Base-by-base conservation (phyloP, 2,329 filamentous ascomycete genomes). In the Stachybotrys elegans region DNA sequence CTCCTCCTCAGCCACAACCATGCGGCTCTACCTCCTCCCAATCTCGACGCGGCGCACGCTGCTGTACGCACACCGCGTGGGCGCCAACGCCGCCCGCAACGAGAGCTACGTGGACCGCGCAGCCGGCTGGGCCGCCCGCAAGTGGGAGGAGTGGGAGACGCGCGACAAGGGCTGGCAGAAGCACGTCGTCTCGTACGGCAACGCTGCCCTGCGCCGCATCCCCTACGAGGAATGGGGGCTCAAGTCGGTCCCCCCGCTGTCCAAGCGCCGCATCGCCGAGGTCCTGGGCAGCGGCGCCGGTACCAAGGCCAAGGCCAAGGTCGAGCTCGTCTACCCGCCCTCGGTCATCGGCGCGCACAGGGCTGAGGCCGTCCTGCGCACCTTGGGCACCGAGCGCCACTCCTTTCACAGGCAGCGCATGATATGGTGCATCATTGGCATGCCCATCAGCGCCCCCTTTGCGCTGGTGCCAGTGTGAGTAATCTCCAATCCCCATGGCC, bases 221-320 rank as follows among this genome's bases (percentile, higher is more conserved):
- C 88, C 93, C 3, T 96, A 88, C 63, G 88, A 97, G 68, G 93
- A 98, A 83, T 98, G 93, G 93, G 90, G 88, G 1, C 75, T 98
- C 53, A 97, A 97, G 70, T 95, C 89, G 27, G 84, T 98, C 42
- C 93, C 93, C 36, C 84, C 91, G 19, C 73, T 95, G 54, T 88
- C 83, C 34, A 71, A 80, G 45, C 77, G 80, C 52, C 76, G 82
- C 46, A 76, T 79, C 53, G 25, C 78, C 40, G 81, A 87, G 42
- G 81, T 86, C 54, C 57, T 82, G 19, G n/a, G n/a, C n/a, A n/a
- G n/a, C n/a, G n/a, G n/a, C n/a, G n/a, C n/a, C n/a, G n/a, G n/a
- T n/a, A n/a, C n/a, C n/a, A 64, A 79, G 42, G 79, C 78, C 29
- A 74, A 76, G 51, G 77, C 81, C 41, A 81, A 79, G 55, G 79